Evolutionary conservation across 139 green algal genomes (phyloP).

Genomic region (Chloropicon primus): DNA sequence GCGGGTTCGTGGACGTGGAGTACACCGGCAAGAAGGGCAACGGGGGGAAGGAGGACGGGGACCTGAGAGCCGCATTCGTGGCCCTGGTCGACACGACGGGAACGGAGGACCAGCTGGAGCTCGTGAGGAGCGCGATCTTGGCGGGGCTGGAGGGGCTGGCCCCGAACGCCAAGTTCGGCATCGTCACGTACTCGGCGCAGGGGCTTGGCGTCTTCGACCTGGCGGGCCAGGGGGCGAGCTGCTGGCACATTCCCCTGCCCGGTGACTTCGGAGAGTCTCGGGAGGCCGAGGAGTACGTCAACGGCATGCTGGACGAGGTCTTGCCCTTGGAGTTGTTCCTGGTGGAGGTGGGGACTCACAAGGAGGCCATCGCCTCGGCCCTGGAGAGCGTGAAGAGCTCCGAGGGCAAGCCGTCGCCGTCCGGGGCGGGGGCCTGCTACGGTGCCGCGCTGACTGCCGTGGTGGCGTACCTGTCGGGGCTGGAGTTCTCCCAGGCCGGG

Average conservation of each 20-base stretch:
- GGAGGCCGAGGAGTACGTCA: neutral
- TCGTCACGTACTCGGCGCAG: neutral
- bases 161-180: neutral
- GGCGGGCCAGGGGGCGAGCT: neutral
- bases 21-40: neutral
- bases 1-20: neutral
- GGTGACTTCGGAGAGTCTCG: neutral
- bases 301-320: neutral
- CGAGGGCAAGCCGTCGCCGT: no score
- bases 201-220: neutral
- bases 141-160: neutral
- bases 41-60: neutral
- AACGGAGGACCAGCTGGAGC: neutral
- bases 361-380: neutral
- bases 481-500: no score
- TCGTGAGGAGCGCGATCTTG: neutral
- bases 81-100: neutral
- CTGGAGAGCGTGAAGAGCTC: neutral
- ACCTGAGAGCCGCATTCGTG: neutral
- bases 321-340: neutral
- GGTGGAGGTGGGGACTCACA: neutral
- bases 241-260: neutral
- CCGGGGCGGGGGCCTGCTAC: no score
- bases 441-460: no score
- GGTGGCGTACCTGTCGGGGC: no score